Evolutionary conservation across 352 stramenopile genomes (phyloP), one percentile per base, ranked within the genome.

Genomic region (Phytophthora ramorum): DNA sequence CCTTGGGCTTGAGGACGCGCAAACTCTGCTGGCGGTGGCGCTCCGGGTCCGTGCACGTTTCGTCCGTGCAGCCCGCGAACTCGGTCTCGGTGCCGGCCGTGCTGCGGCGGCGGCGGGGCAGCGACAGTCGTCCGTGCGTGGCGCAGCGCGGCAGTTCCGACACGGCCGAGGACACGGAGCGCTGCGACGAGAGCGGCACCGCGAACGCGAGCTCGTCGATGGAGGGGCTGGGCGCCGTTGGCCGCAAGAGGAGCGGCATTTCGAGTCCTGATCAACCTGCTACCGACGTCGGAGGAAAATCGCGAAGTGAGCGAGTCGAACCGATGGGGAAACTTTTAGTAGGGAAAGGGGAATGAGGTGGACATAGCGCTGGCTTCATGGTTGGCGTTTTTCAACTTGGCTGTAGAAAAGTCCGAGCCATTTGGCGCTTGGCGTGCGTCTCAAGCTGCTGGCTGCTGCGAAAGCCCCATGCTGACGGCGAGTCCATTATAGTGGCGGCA

Each of bases 211-310:
- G 86, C 71, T 93, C 79, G 37, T 93, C 84, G 35, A 93, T 81
- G 17, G 81, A 86, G 2, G 84, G 85, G 52, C 82, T 91, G 9
- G 86, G 84, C 19, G 86, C 86, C 19, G 81, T 75, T 38, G 78
- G 69, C 48, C 86, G 81, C 50, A 95, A 54, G 8, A 95, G 75
- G 24, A 89, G 73, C 66, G 86, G 86, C 86, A 95, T 95, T 3
- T 8, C 3, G 14, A 14, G 5, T 32, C 32, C 32, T 16, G 32
- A 38, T 16, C 10, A 43, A 43, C 14, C 32, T 10, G 4, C 16
- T 38, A 38, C 4, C n/a, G 35, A 34, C 38, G 47, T 44, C 40
- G n/a, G 26, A 40, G 60, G 41, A 32, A 69, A 76, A 76, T 73
- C 20, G 58, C 41, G 45, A 58, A 72, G 45, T 72, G 63, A 56